Evolutionary conservation across 176 grass and related monocot species (phyloP).

Genomic region (Metroxylon sagu): DNA sequence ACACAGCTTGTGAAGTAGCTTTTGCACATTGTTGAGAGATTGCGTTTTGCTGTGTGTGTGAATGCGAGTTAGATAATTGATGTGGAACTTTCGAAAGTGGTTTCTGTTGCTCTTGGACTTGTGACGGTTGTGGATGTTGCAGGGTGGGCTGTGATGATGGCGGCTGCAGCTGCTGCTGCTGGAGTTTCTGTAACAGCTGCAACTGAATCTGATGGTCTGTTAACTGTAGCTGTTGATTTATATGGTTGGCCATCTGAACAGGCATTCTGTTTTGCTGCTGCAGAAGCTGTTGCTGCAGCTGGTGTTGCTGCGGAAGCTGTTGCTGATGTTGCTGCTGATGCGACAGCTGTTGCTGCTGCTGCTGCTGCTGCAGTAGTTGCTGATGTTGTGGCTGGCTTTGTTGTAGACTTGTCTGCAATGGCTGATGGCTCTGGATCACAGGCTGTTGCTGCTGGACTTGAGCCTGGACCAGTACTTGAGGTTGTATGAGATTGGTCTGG

Average conservation of each 20-base stretch:
- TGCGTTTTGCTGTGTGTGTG: not conserved
- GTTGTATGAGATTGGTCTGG: conserved; percentile 24
- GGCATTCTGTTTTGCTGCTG: not conserved
- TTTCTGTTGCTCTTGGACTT: conserved; percentile 50
- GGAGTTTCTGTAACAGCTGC: conserved; percentile 42
- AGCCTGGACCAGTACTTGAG: conserved; percentile 25
- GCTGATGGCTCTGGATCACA: conserved; percentile 36
- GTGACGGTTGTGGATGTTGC: conserved; percentile 5
- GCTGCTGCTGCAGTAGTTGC: conserved; percentile 31
- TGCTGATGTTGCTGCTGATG: conserved; percentile 33
- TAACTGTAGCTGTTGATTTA: conserved; percentile 24
- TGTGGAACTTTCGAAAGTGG: conserved; percentile 45
- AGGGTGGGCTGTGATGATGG: conserved; percentile 3
- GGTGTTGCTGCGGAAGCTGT: conserved; percentile 15
- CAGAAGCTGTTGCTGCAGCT: conserved; percentile 19
- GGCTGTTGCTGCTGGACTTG: conserved; percentile 41
- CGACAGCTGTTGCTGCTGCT: conserved; percentile 8
- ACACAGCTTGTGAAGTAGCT: conserved; percentile 20
- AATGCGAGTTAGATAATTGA: conserved; percentile 40
- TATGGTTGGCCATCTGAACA: not conserved
- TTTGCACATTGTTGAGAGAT: conserved; percentile 31
- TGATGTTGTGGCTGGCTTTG: conserved; percentile 40
- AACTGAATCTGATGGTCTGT: conserved; percentile 56
- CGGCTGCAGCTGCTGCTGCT: conserved; percentile 26
- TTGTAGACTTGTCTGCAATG: conserved; percentile 34